Conservation (phyloP, 2,329 filamentous ascomycete species). For the Ceratocystis cacaofunesta region DNA sequence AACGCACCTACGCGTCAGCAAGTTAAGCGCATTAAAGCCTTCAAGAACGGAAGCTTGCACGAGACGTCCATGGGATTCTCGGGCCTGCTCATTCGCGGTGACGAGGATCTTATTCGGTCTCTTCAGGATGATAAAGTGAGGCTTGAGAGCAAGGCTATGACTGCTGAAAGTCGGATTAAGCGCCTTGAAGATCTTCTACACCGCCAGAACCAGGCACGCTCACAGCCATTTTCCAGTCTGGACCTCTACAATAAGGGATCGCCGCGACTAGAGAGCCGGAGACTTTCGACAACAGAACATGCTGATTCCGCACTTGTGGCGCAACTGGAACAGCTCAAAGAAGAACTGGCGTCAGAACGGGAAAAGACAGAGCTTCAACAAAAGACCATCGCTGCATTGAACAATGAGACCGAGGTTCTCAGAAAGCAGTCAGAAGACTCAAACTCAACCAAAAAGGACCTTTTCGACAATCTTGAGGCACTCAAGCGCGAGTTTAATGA, state of each 20-base stretch:
- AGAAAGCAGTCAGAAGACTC: conserved; percentile 57
- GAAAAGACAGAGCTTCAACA: conserved; percentile 52
- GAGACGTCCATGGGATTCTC: conserved; percentile 79
- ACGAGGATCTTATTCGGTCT: conserved; percentile 62
- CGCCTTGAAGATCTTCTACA: conserved; percentile 87
- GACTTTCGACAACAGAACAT: conserved; percentile 24
- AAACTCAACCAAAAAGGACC: conserved; percentile 82
- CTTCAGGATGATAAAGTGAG: conserved; percentile 73
- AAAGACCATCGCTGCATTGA: conserved; percentile 47
- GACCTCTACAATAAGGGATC: conserved; percentile 23
- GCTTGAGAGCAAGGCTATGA: conserved; percentile 58
- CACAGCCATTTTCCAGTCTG: conserved; percentile 36
- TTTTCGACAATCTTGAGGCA: conserved; percentile 88
- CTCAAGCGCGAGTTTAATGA: conserved; percentile 76
- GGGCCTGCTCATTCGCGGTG: conserved; percentile 70
- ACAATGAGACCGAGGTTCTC: neutral
- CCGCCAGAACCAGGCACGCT: conserved; percentile 49
- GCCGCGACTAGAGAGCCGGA: conserved; percentile 30
- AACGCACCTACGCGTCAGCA: conserved; percentile 74
- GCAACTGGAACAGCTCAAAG: conserved; percentile 45
- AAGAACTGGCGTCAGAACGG: conserved; percentile 59
- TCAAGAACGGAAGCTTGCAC: conserved; percentile 92
- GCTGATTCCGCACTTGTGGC: neutral
- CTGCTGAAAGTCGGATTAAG: conserved; percentile 77
- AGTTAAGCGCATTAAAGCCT: conserved; percentile 72